Evolutionary conservation across 2,329 filamentous ascomycete species (phyloP).

Genomic region (Furcasterigmium furcatum): DNA sequence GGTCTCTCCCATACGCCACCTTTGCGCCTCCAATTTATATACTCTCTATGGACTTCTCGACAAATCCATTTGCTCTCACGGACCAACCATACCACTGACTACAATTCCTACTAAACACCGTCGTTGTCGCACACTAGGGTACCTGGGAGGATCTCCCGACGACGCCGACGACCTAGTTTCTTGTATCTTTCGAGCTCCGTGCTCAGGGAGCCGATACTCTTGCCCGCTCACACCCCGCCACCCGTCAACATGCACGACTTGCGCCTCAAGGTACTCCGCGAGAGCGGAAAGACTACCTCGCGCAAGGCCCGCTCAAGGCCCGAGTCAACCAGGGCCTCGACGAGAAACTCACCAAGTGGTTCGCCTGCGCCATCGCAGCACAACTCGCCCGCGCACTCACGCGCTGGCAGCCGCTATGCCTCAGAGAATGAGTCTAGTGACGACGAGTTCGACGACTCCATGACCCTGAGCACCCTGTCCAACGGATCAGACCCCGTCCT

Average conservation of each 20-base stretch:
- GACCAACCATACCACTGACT: not conserved
- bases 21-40: no score
- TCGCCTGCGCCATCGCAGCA: constrained; percentile 57
- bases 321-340: constrained; percentile 56
- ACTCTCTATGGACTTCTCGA: no score
- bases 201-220: no score
- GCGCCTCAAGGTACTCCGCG: constrained; percentile 64
- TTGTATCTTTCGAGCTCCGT: no score
- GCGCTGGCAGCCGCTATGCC: constrained; percentile 56
- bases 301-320: constrained; percentile 60
- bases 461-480: constrained; percentile 39
- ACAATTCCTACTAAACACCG: not conserved
- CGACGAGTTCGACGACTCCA: constrained; percentile 47
- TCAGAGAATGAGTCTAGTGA: constrained; percentile 63
- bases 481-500: constrained; percentile 47
- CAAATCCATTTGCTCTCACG: not conserved
- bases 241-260: constrained; percentile 54
- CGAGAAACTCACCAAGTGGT: constrained; percentile 50
- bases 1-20: no score
- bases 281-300: constrained; percentile 70
- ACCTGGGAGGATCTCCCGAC: no score
- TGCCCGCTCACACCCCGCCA: not conserved
- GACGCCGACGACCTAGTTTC: no score
- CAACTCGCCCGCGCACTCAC: constrained; percentile 56
- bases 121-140: not conserved